Conservation (phyloP, 2,329 filamentous ascomycete genomes). For the Pseudocercospora crystallina region DNA sequence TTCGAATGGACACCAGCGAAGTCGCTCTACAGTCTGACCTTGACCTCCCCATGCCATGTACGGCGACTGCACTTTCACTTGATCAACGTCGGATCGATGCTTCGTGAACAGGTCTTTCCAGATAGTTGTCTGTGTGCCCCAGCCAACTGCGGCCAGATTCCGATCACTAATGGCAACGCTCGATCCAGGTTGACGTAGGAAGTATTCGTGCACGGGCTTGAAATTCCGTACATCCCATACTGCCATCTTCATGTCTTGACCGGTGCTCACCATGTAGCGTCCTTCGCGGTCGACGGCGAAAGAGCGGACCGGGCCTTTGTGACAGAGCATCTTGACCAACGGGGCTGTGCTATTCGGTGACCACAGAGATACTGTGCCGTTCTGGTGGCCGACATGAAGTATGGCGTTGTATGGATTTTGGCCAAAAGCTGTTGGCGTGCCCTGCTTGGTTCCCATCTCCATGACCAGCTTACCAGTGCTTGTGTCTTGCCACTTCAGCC, state of each 20-base stretch:
- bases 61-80: constrained; percentile 77
- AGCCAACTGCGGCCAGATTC: constrained; percentile 83
- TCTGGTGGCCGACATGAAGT: constrained; percentile 88
- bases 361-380: constrained; percentile 92
- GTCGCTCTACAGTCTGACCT: constrained; percentile 73
- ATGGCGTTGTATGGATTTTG: constrained; percentile 94
- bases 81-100: constrained; percentile 55
- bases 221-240: constrained; percentile 96
- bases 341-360: constrained; percentile 86
- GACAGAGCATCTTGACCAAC: constrained; percentile 85
- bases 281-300: constrained; percentile 85
- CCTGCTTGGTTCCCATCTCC: constrained; percentile 81
- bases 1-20: constrained; percentile 92
- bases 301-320: constrained; percentile 83
- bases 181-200: constrained; percentile 76
- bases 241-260: constrained; percentile 87
- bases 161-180: constrained; percentile 86
- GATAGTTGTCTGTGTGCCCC: constrained; percentile 83
- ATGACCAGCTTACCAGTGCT: constrained; percentile 87
- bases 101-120: constrained; percentile 90
- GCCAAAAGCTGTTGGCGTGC: constrained; percentile 75
- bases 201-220: constrained; percentile 88
- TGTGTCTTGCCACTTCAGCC: constrained; percentile 91
- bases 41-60: constrained; percentile 95
- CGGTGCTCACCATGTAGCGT: constrained; percentile 91